These are phyloP conservation scores for Leccinum olivaceoglutinosum DNA, from an alignment of 1,284 basidiomycete genomes.

Conservation along the genomic window DNA sequence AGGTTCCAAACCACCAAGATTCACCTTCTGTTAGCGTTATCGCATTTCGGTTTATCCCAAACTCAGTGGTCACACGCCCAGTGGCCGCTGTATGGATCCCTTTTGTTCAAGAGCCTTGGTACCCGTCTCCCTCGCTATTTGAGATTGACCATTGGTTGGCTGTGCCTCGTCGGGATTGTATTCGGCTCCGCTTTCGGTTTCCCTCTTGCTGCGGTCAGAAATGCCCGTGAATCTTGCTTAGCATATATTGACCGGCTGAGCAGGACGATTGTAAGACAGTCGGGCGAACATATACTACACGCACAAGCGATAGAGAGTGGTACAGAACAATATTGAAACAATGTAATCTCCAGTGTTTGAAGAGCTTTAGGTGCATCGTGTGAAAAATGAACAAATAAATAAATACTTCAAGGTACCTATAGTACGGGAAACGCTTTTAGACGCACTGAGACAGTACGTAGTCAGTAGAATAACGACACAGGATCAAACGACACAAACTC, in stretches of 20 bases:
- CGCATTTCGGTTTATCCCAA: constrained; percentile 75
- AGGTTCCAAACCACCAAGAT: background rate
- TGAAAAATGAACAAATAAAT: too few relatives aligned
- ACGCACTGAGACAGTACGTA: too few relatives aligned
- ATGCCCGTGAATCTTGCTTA: background rate
- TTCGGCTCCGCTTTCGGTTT: constrained; percentile 84
- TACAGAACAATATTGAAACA: too few relatives aligned
- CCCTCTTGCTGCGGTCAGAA: constrained; percentile 48
- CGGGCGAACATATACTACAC: too few relatives aligned
- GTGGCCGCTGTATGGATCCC: constrained; percentile 64
- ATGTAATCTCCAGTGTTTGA: too few relatives aligned
- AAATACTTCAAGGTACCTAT: too few relatives aligned
- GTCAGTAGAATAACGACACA: too few relatives aligned
- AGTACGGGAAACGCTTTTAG: too few relatives aligned
- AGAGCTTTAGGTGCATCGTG: too few relatives aligned
- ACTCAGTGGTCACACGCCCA: constrained; percentile 58
- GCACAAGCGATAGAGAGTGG: too few relatives aligned
- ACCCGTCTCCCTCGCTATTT: constrained; percentile 51
- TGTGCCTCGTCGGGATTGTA: constrained; percentile 66
- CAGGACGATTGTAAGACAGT: constrained; percentile 38
- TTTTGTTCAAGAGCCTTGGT: constrained; percentile 62
- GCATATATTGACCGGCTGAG: constrained; percentile 5
- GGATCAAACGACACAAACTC: too few relatives aligned
- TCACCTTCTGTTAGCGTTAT: constrained; percentile 51
- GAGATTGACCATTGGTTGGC: constrained; percentile 65